Base-by-base conservation (phyloP, 139 green algal genomes). In the Chlamydomonas applanata region DNA sequence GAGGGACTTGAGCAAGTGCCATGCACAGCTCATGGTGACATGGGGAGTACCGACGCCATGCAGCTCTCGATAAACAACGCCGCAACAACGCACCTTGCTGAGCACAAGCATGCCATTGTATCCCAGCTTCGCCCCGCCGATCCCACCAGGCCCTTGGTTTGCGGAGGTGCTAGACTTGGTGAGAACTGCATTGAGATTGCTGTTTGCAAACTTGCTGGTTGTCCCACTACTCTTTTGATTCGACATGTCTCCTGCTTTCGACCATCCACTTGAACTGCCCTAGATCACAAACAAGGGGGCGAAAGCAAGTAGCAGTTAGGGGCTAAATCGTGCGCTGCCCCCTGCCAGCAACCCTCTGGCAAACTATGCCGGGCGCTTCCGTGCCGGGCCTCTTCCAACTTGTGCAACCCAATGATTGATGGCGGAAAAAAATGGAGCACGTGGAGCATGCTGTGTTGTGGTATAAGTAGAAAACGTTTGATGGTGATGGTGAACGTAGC, bases 101-200 rank as follows among this genome's bases (percentile, higher is more conserved):
- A 86, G 74, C 17, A 83, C 67, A 34, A 86, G 75, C 72, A 86
- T 88, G 74, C 82, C 82, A 64, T 74, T 77, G 24, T 66, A 73
- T 54, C 71, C 70, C 22, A 71, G 67, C 63, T 79, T 69, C 0
- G 66, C 74, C 20, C 35, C 46, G 22, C 70, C 49, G 3, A 53
- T 49, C 44, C 63, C 52, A 32, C 75, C 45, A 25, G 64, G 34
- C 25, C 56, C 56, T 52, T 52, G 32, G 13, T 44, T 32, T 9
- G 5, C 24, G 19, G 45, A 29, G 25, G 65, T 27, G 14, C 53
- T 72, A 22, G 69, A 71, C 35, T 71, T 77, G 19, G 71, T 63
- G 45, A 89, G 83, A 3, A 83, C 63, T 17, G 67, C 74, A 77
- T 89, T 89, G 16, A 89, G 80, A 62, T 89, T 89, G 60, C 53